A percentile compares a stretch with the other conserved stretches of the same genome.
These are phyloP conservation scores for Apiospora kogelbergensis DNA, from an alignment of 2,329 filamentous ascomycete species.

Conservation along the genomic window DNA sequence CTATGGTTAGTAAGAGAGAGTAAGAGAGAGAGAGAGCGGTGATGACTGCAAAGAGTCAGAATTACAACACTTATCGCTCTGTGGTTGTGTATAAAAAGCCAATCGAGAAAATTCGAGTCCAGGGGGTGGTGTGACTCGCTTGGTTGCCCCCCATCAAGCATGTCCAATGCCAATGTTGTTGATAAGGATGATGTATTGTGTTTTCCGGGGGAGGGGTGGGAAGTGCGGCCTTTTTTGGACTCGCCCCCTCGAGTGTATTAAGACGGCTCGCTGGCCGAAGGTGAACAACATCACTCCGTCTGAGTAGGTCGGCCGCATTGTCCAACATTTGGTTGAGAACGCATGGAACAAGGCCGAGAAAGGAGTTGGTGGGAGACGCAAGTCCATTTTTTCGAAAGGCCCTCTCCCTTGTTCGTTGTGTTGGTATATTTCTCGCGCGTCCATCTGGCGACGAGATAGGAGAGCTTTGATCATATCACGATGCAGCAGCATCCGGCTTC, in stretches of 20 bases:
- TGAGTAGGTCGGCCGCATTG: not conserved
- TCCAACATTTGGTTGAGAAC: not conserved
- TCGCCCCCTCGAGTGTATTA: not conserved
- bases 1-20: not conserved
- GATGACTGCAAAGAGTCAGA: not conserved
- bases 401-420: not conserved
- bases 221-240: not conserved
- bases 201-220: not conserved
- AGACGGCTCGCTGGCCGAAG: not conserved
- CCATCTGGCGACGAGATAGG: not conserved
- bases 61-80: conserved; percentile 1
- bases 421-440: not conserved
- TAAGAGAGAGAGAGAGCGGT: not conserved
- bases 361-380: not conserved
- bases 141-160: not conserved
- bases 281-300: not conserved
- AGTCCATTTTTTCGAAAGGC: not conserved
- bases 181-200: not conserved
- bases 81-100: not conserved
- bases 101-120: not conserved
- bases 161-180: conserved; percentile 3
- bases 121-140: not conserved
- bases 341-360: not conserved
- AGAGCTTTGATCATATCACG: conserved; percentile 29
- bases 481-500: conserved; percentile 31